Base-by-base conservation (phyloP, 2,329 filamentous ascomycete species). In the Nannizziopsis arthrosporioides region DNA sequence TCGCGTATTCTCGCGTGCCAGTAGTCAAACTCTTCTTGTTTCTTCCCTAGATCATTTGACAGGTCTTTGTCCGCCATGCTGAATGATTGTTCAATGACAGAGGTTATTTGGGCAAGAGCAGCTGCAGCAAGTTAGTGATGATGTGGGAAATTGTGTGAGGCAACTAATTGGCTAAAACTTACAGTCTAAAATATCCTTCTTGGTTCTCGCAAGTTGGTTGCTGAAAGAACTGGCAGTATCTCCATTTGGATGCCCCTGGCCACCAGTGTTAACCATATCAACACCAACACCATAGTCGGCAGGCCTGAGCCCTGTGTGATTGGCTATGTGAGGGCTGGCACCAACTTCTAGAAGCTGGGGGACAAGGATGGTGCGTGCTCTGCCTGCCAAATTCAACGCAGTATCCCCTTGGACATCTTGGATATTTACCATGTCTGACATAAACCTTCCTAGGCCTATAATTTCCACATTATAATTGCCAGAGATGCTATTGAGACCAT, bases 291-390 rank as follows among this genome's bases (percentile, higher is more conserved):
- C 90, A 68, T 98, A 98, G 63, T 96, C 92, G n/a, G 88, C 74
- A 1, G 92, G 89, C 35, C 86, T 77, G 10, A 96, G 74, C 15
- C 90, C 89, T 39, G 89, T 89, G 42, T 88, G 81, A 59, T 98
- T 98, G 5, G 87, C 78, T 59, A 96, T 89, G 46, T 83, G 80
- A n/a, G 88, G 84, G 63, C 96, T 88, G 1, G 92, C 92, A 49
- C 90, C 88, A 38, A 98, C 89, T 66, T 98, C 92, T 9, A 96
- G 74, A 30, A 98, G 73, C 62, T 98, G 92, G n/a, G 88, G 90
- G 50, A 96, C 94, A 57, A 98, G 94, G 58, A 87, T 93, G 62
- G 94, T 96, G 17, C 88, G 87, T 56, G 95, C 94, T 52, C 92
- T 77, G 1, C 92, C 89, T 1, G 90, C 92, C 53, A 96, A 82